Evolutionary conservation across 306 rosid genomes (phyloP).

Genomic region (Cucumis hystrix): DNA sequence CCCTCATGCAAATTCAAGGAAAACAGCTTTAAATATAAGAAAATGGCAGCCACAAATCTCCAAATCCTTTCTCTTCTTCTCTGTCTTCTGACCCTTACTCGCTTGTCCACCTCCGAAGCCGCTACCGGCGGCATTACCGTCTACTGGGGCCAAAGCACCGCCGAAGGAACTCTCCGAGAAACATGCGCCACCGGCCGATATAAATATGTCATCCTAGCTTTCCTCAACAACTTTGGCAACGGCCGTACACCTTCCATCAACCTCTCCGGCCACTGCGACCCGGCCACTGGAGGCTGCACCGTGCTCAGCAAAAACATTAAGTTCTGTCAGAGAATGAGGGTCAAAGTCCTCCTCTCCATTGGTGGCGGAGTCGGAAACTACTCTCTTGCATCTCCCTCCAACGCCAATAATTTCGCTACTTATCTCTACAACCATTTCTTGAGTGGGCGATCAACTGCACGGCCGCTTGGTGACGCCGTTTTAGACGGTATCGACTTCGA

Average conservation of each 20-base stretch:
- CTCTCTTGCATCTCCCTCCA: slow-evolving; percentile 30
- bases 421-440: slow-evolving; percentile 56
- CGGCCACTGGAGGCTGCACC: slow-evolving; percentile 24
- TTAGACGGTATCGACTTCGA: slow-evolving; percentile 66
- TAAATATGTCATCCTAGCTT: slow-evolving; percentile 32
- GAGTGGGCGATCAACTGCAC: slow-evolving; percentile 39
- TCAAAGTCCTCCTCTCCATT: slow-evolving; percentile 49
- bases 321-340: slow-evolving; percentile 35
- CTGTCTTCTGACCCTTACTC: slow-evolving; percentile 6
- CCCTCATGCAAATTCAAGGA: background rate
- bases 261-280: slow-evolving; percentile 62
- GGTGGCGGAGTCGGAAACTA: slow-evolving; percentile 51
- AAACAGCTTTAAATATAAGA: background rate
- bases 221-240: slow-evolving; percentile 18
- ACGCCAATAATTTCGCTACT: slow-evolving; percentile 30
- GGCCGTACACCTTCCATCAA: slow-evolving; percentile 43
- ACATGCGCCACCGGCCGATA: slow-evolving; percentile 50
- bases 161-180: slow-evolving; percentile 39
- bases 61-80: background rate
- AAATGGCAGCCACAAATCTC: slow-evolving; percentile 10
- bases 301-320: slow-evolving; percentile 25
- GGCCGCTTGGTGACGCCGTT: slow-evolving; percentile 52
- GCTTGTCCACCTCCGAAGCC: slow-evolving; percentile 11
- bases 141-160: slow-evolving; percentile 62
- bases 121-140: slow-evolving; percentile 33